Conservation (phyloP, 768 basidiomycete species). For the Leccinum subtestaceum region DNA sequence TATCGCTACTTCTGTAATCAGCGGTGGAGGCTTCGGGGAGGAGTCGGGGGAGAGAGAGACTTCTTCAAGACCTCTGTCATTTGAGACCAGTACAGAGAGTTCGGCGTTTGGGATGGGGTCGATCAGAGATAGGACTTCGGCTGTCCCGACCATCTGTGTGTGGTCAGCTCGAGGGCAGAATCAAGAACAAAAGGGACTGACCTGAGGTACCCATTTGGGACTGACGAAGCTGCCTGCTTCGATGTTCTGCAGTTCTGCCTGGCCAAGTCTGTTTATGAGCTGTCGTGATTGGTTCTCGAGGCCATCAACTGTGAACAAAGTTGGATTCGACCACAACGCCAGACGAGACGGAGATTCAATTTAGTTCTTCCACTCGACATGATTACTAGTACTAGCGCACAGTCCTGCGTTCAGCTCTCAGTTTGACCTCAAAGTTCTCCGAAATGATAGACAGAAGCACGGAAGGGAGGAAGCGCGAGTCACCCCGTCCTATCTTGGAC, state of each 20-base stretch:
- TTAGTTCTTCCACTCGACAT: too few relatives aligned
- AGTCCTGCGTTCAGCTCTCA: too few relatives aligned
- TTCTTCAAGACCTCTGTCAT: slow-evolving; percentile 70
- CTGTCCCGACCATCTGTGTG: slow-evolving; percentile 81
- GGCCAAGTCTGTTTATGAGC: slow-evolving; percentile 70
- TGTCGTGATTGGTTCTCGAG: slow-evolving; percentile 83
- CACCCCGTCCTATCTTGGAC: too few relatives aligned
- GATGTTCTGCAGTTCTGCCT: slow-evolving; percentile 65
- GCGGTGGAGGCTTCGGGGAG: slow-evolving; percentile 39
- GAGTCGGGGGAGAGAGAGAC: slow-evolving; percentile 49
- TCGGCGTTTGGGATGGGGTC: slow-evolving; percentile 51
- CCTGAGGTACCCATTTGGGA: slow-evolving; percentile 93
- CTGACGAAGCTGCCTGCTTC: slow-evolving; percentile 91
- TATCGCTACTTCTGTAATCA: slow-evolving; percentile 82
- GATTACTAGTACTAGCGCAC: too few relatives aligned
- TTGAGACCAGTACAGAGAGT: slow-evolving; percentile 81
- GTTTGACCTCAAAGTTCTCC: too few relatives aligned
- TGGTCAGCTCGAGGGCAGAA: neutral
- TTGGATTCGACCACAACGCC: slow-evolving; percentile 7
- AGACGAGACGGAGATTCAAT: too few relatives aligned
- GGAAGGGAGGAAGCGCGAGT: too few relatives aligned
- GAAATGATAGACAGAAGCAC: too few relatives aligned
- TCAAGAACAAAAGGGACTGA: neutral
- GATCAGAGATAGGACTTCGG: slow-evolving; percentile 66
- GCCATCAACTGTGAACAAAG: slow-evolving; percentile 68